Base-by-base conservation (phyloP, 2,329 filamentous ascomycete genomes). In the Aspergillus amoenus region DNA sequence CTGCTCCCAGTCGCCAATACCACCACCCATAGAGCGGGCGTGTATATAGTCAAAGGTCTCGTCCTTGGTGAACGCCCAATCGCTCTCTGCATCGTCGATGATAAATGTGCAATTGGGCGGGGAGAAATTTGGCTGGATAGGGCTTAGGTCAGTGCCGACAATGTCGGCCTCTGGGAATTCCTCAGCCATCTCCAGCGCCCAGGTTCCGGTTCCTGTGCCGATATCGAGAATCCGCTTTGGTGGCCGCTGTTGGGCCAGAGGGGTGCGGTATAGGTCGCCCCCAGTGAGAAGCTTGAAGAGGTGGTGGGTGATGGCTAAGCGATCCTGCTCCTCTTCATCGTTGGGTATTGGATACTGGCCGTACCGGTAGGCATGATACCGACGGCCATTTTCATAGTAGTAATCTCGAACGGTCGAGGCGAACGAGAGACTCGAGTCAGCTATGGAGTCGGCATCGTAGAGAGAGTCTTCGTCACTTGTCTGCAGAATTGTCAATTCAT, bases 81-180 rank as follows among this genome's bases (percentile, higher is more conserved):
- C 72, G 46, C 70, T 70, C 60, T 77, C 74, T 5, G 68, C 71
- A 34, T 77, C 75, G 39, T 77, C 75, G 24, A 78, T 80, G n/a
- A 78, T 76, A 61, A 83, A 84, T 8, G 70, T 66, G 3, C 81
- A 73, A 52, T 84, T 84, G 1, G 78, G 73, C 2, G 81, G 80
- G 3, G 81, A 77, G 63, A 67, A 73, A 57, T 51, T 66, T 1
- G 72, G 70, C 57, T 70, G 74, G 61, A 71, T 76, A 17, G 66
- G 70, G 41, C 64, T 74, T 13, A 71, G 70, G 56, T 70, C 74
- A 15, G 69, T 74, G 21, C 70, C 72, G 32, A 72, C 60, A 43
- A 76, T 67, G 64, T 75, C 67, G 12, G 71, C 67, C 9, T 65
- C 37, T 4, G 74, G 73, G 59, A 70, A 70, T 37, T 67, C 57